Evolutionary conservation across 2,329 filamentous ascomycete genomes (phyloP).

Genomic region (Calonectria hongkongensis): DNA sequence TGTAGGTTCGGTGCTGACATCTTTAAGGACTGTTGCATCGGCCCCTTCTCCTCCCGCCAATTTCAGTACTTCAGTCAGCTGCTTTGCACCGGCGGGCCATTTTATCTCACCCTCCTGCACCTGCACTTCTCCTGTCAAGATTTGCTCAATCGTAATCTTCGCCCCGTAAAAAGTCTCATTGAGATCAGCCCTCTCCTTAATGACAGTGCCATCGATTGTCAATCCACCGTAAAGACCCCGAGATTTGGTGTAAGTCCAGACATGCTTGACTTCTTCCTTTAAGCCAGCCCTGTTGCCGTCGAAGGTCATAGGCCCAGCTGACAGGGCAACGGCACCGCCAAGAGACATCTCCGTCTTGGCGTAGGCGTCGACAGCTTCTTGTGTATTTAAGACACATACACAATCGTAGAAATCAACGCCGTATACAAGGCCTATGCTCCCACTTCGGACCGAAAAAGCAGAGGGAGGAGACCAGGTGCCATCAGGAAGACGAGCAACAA

Average conservation of each 20-base stretch:
- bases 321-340: slow-evolving; percentile 80
- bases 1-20: slow-evolving; percentile 8
- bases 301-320: slow-evolving; percentile 68
- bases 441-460: slow-evolving; percentile 82
- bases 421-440: slow-evolving; percentile 80
- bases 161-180: slow-evolving; percentile 82
- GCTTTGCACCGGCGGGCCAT: slow-evolving; percentile 31
- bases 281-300: slow-evolving; percentile 75
- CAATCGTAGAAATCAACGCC: slow-evolving; percentile 87
- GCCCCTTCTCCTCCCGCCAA: slow-evolving; percentile 21
- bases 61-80: slow-evolving; percentile 34
- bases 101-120: slow-evolving; percentile 1
- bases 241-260: slow-evolving; percentile 70
- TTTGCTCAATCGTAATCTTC: slow-evolving; percentile 28
- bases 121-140: slow-evolving; percentile 36
- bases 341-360: slow-evolving; percentile 79
- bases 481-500: slow-evolving; percentile 71
- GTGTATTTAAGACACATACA: slow-evolving; percentile 82
- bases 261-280: slow-evolving; percentile 78
- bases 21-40: background rate
- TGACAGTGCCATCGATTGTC: slow-evolving; percentile 83
- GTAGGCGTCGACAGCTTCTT: slow-evolving; percentile 80
- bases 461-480: slow-evolving; percentile 81
- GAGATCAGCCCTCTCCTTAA: slow-evolving; percentile 82
- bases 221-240: slow-evolving; percentile 80